A percentile compares a stretch with the other conserved stretches of the same genome.
These are phyloP conservation scores for Starmerella floris DNA, from an alignment of 805 yeast species.

Conservation along the genomic window DNA sequence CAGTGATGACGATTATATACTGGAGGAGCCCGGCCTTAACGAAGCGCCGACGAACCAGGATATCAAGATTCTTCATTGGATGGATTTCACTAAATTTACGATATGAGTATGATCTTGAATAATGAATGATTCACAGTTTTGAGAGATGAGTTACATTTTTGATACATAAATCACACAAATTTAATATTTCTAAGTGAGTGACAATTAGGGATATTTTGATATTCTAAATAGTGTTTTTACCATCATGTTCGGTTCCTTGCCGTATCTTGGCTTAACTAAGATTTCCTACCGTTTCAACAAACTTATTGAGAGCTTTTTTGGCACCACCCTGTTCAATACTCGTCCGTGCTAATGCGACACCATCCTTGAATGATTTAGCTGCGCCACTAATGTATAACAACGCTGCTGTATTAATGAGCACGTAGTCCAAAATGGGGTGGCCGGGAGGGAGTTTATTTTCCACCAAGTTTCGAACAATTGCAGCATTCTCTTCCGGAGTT, in stretches of 20 bases:
- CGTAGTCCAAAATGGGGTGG: constrained; percentile 70
- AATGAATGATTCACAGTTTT: too few species aligned
- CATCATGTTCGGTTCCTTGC: too few species aligned
- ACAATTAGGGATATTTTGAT: too few species aligned
- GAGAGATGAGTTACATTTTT: too few species aligned
- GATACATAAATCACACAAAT: too few species aligned
- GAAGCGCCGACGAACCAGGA: constrained; percentile 5
- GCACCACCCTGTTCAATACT: constrained; percentile 63
- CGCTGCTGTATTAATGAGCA: constrained; percentile 80
- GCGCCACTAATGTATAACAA: constrained; percentile 65
- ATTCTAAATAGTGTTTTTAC: too few species aligned
- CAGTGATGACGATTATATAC: not conserved
- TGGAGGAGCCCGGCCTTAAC: not conserved
- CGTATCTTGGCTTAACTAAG: too few species aligned
- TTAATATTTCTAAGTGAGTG: too few species aligned
- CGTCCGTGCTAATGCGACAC: constrained; percentile 57
- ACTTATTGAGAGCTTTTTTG: constrained; percentile 36
- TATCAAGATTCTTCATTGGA: constrained; percentile 13
- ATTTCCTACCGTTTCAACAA: constrained; percentile 1
- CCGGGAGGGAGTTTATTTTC: constrained; percentile 32
- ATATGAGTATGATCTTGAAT: not conserved
- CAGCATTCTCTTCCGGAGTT: constrained; percentile 78
- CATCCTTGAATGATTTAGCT: constrained; percentile 55
- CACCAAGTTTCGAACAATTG: constrained; percentile 37
- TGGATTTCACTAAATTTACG: constrained; percentile 21